A percentile compares a stretch with the other conserved stretches of the same genome.
Conservation (phyloP, 345 rosid genomes). For the Acer yangbiense region DNA sequence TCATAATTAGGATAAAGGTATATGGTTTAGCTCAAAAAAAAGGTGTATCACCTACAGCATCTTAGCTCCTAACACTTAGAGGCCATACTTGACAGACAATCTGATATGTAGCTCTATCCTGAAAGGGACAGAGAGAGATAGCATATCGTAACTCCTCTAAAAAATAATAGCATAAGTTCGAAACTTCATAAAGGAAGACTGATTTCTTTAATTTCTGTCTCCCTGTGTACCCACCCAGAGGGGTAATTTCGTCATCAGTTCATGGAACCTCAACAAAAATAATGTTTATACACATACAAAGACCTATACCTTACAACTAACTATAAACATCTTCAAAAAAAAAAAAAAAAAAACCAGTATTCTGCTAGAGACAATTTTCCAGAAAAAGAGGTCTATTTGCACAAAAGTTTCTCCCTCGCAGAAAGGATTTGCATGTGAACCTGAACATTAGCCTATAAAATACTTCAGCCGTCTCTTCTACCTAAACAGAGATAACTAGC, state of each 20-base stretch:
- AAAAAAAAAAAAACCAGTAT: background rate
- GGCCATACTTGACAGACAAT: background rate
- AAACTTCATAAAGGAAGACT: background rate
- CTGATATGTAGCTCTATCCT: background rate
- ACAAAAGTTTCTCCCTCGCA: background rate
- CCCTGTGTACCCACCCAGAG: background rate
- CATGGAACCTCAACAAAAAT: background rate
- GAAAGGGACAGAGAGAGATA: background rate
- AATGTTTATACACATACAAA: background rate
- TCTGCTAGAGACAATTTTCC: background rate
- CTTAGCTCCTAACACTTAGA: background rate
- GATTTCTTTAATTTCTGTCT: background rate
- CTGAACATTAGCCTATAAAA: background rate
- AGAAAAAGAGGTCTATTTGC: background rate
- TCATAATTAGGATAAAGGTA: background rate
- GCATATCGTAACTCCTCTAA: background rate
- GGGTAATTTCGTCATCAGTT: background rate
- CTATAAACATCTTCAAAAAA: background rate
- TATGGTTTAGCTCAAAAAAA: background rate
- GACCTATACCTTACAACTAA: background rate
- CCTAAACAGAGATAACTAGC: background rate
- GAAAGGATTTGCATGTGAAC: constrained; percentile 3
- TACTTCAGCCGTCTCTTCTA: background rate
- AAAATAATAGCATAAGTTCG: too few species aligned
- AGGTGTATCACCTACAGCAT: background rate